These are phyloP conservation scores for Tricholoma terreum DNA, from an alignment of 768 basidiomycete genomes.

Conservation along the genomic window DNA sequence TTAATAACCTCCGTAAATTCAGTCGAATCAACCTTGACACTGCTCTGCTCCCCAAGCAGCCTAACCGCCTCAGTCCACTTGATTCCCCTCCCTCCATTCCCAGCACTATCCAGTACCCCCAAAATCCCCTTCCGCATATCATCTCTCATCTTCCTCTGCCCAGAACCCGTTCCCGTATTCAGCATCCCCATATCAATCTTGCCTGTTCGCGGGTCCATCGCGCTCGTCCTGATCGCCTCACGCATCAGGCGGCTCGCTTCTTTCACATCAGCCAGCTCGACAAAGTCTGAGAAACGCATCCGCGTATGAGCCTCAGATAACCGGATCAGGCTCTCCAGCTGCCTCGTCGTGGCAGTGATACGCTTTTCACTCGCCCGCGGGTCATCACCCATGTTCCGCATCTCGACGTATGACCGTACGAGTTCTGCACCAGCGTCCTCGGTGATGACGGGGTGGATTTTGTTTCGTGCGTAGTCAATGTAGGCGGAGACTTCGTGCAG, in stretches of 20 bases:
- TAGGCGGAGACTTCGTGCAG: slow-evolving; percentile 89
- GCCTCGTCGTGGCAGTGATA: slow-evolving; percentile 97
- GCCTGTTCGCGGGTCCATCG: slow-evolving; percentile 94
- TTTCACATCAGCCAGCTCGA: slow-evolving; percentile 82
- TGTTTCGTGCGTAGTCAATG: slow-evolving; percentile 87
- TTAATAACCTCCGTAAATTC: slow-evolving; percentile 84
- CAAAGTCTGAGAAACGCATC: slow-evolving; percentile 88
- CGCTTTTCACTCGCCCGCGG: slow-evolving; percentile 85
- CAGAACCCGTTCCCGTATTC: slow-evolving; percentile 88
- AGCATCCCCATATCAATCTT: slow-evolving; percentile 97
- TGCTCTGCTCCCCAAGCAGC: slow-evolving; percentile 79
- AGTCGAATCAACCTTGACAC: slow-evolving; percentile 68
- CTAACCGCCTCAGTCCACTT: slow-evolving; percentile 84
- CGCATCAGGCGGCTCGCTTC: slow-evolving; percentile 96
- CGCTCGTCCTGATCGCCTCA: slow-evolving; percentile 90
- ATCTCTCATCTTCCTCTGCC: slow-evolving; percentile 82
- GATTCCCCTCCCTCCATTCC: slow-evolving; percentile 53
- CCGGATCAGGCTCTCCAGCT: slow-evolving; percentile 96
- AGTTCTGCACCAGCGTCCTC: slow-evolving; percentile 84
- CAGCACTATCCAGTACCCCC: slow-evolving; percentile 52
- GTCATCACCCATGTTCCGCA: slow-evolving; percentile 90
- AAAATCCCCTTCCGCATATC: slow-evolving; percentile 86
- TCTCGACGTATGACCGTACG: slow-evolving; percentile 86
- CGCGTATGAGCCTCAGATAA: slow-evolving; percentile 95
- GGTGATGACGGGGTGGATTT: slow-evolving; percentile 82